Percentiles rank a stretch among this genome's conserved stretches.
These are phyloP conservation scores for Fagus crenata DNA, from an alignment of 306 rosid species.

Conservation along the genomic window DNA sequence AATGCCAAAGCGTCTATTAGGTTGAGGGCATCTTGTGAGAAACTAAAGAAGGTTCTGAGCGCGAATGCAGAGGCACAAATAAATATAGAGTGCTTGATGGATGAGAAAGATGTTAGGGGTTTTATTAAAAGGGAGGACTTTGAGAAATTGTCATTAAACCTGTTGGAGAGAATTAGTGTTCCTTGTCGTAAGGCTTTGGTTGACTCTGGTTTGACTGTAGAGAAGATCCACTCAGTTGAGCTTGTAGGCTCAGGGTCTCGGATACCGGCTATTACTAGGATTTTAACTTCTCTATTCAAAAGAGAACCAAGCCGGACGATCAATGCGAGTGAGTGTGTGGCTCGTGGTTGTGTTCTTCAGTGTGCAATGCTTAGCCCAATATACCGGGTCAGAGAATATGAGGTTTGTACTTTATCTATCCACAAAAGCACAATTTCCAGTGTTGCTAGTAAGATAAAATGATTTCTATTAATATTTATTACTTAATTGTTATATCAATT, in stretches of 20 bases:
- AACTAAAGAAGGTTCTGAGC: conserved; percentile 56
- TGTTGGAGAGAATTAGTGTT: conserved; percentile 38
- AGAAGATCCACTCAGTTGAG: conserved; percentile 47
- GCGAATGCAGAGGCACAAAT: conserved; percentile 62
- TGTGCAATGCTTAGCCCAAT: conserved; percentile 64
- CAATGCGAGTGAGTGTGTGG: conserved; percentile 65
- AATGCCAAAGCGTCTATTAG: conserved; percentile 55
- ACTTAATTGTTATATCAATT: neutral
- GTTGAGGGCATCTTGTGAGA: conserved; percentile 50
- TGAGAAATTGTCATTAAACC: conserved; percentile 44
- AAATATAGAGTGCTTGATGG: conserved; percentile 59
- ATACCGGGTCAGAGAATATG: conserved; percentile 57
- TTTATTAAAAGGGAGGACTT: conserved; percentile 57
- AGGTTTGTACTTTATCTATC: conserved; percentile 40
- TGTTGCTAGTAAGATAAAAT: neutral
- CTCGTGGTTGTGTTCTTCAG: conserved; percentile 62
- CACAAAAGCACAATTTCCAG: neutral
- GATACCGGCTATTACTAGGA: conserved; percentile 47
- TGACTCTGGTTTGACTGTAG: conserved; percentile 46
- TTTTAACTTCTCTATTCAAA: conserved; percentile 42
- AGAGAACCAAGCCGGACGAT: conserved; percentile 50
- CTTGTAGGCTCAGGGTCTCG: conserved; percentile 67
- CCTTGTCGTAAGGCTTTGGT: conserved; percentile 49
- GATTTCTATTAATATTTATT: neutral
- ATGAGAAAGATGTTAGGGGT: conserved; percentile 60